Evolutionary conservation across 176 grass and related monocot genomes (phyloP).

Genomic region (Dactylis glomerata): DNA sequence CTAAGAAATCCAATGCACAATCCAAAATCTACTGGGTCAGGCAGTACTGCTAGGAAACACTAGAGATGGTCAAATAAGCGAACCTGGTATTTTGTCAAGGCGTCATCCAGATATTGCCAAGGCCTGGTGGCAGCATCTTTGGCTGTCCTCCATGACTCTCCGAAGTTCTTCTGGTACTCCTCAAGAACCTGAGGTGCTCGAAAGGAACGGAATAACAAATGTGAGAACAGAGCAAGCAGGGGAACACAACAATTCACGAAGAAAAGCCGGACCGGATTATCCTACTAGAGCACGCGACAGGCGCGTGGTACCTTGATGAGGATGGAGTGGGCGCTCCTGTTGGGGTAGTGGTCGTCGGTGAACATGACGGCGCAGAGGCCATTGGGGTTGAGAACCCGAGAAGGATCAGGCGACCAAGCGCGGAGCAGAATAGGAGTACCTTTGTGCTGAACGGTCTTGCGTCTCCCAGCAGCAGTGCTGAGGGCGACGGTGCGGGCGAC

Average conservation of each 20-base stretch:
- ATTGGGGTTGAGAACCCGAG: slow-evolving; percentile 46
- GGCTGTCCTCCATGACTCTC: slow-evolving; percentile 64
- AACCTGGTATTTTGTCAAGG: slow-evolving; percentile 85
- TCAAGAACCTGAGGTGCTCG: too few relatives aligned
- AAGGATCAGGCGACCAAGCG: too few relatives aligned
- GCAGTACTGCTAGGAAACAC: too few relatives aligned
- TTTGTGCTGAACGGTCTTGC: slow-evolving; percentile 67
- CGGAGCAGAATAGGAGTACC: too few relatives aligned
- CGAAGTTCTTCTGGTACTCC: slow-evolving; percentile 85
- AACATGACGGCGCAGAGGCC: slow-evolving; percentile 59
- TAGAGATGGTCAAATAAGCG: background rate
- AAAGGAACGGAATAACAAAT: too few relatives aligned
- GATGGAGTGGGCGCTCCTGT: slow-evolving; percentile 60
- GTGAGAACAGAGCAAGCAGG: too few relatives aligned
- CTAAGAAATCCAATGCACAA: too few relatives aligned
- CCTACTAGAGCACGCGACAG: too few relatives aligned
- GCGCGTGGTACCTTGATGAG: slow-evolving; percentile 40
- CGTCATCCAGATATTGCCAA: slow-evolving; percentile 73
- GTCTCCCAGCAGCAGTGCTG: slow-evolving; percentile 39
- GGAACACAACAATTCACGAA: too few relatives aligned
- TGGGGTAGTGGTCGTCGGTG: slow-evolving; percentile 63
- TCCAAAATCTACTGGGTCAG: too few relatives aligned
- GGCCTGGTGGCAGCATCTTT: slow-evolving; percentile 45
- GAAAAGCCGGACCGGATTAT: too few relatives aligned
- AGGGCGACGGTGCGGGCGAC: slow-evolving; percentile 66